A percentile compares a stretch with the other conserved stretches of the same genome.
Conservation (phyloP, 495 filamentous ascomycete genomes). For the Penicillium soppii region DNA sequence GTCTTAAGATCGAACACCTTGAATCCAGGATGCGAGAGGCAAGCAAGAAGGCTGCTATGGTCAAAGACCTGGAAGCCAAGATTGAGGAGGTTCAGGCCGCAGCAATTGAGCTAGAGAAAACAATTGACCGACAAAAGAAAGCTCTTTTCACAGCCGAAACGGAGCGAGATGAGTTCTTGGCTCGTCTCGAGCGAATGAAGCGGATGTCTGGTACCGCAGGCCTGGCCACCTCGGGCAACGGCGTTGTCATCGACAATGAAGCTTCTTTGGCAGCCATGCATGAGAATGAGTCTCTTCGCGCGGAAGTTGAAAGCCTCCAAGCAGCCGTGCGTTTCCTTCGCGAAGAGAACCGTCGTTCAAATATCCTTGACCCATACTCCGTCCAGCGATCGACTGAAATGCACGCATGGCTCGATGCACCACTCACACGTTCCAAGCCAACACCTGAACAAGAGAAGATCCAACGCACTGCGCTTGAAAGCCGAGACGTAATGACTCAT, state of each 20-base stretch:
- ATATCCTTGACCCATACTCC: conserved; percentile 58
- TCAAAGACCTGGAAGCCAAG: conserved; percentile 54
- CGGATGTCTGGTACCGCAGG: conserved; percentile 51
- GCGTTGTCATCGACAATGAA: conserved; percentile 43
- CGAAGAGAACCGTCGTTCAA: conserved; percentile 70
- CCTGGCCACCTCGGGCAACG: conserved; percentile 38
- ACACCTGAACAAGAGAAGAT: conserved; percentile 54
- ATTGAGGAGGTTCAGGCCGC: conserved; percentile 59
- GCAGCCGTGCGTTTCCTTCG: conserved; percentile 75
- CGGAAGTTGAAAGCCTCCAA: conserved; percentile 68
- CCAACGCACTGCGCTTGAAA: conserved; percentile 62
- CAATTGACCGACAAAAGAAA: conserved; percentile 38
- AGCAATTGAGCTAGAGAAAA: conserved; percentile 32
- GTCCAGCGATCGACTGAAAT: conserved; percentile 53
- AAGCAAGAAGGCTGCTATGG: conserved; percentile 49
- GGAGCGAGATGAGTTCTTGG: conserved; percentile 72
- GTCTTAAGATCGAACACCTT: conserved; percentile 59
- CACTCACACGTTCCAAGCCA: conserved; percentile 49
- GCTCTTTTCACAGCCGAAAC: conserved; percentile 54
- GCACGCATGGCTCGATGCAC: conserved; percentile 62
- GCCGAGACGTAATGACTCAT: conserved; percentile 67
- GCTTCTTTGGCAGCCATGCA: conserved; percentile 58
- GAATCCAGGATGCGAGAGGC: conserved; percentile 56
- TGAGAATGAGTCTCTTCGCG: conserved; percentile 71
- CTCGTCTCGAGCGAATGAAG: conserved; percentile 61